phyloP scores from a whole-genome alignment of 2,329 filamentous ascomycete species.

The Trichophaea hybrida region DNA sequence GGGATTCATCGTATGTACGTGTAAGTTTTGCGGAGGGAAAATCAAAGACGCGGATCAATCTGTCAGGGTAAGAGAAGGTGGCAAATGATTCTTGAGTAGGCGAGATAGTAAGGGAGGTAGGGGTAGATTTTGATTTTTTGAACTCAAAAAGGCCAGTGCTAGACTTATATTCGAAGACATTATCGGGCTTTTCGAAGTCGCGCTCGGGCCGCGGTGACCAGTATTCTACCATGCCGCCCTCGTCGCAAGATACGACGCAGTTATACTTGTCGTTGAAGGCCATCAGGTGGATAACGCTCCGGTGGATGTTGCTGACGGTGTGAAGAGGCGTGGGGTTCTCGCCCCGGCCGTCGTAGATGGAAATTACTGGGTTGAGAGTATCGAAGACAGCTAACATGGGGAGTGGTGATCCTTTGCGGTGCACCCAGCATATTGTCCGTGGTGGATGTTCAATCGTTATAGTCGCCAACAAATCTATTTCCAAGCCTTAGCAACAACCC shows the following conservation, averaged over 20 bases:
- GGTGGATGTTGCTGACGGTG: conserved; percentile 64
- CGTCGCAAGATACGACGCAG: conserved; percentile 80
- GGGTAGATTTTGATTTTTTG: conserved; percentile 78
- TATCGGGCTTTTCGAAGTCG: conserved; percentile 77
- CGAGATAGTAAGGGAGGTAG: conserved; percentile 69
- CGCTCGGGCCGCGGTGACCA: conserved; percentile 57
- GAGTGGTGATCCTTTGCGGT: conserved; percentile 71
- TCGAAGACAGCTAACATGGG: conserved; percentile 75
- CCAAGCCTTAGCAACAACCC: not conserved
- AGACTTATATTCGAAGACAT: conserved; percentile 85
- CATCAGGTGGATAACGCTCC: conserved; percentile 68
- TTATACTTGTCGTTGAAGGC: conserved; percentile 78
- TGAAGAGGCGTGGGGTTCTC: conserved; percentile 60
- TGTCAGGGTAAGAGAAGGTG: conserved; percentile 80
- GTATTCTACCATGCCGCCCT: conserved; percentile 90
- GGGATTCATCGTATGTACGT: conserved; percentile 87
- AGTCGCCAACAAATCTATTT: conserved; percentile 61
- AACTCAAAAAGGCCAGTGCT: conserved; percentile 92
- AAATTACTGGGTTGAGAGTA: conserved; percentile 54
- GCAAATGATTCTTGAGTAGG: conserved; percentile 76
- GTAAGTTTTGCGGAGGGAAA: conserved; percentile 79
- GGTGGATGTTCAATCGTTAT: conserved; percentile 62
- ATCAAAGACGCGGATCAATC: conserved; percentile 85
- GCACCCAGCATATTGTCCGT: conserved; percentile 79
- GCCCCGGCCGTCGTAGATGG: conserved; percentile 79